Evolutionary conservation across 2,329 filamentous ascomycete species (phyloP).

Genomic region (Mycocentrospora acerina): DNA sequence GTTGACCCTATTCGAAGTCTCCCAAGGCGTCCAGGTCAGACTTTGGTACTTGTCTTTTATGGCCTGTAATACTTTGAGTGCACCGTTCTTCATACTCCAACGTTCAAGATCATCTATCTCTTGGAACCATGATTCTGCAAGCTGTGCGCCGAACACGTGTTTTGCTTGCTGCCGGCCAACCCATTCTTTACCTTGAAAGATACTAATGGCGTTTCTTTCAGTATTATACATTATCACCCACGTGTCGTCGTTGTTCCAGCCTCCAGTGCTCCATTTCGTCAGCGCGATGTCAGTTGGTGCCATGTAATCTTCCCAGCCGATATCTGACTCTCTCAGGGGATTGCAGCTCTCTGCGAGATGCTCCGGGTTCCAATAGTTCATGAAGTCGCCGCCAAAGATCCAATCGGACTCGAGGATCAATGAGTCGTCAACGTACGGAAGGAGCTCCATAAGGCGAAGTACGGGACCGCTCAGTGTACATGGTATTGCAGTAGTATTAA

Average conservation of each 20-base stretch:
- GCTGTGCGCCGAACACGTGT: background rate
- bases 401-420: slow-evolving; percentile 7
- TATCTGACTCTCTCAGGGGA: slow-evolving; percentile 1
- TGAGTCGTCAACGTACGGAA: slow-evolving; percentile 13
- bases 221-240: slow-evolving; percentile 15
- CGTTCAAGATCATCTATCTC: background rate
- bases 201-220: slow-evolving; percentile 8
- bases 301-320: slow-evolving; percentile 9
- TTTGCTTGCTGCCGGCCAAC: background rate
- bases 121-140: slow-evolving; percentile 6
- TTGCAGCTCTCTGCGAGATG: slow-evolving; percentile 6
- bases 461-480: slow-evolving; percentile 10
- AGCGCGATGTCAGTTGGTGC: slow-evolving; percentile 6
- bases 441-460: slow-evolving; percentile 14
- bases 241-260: slow-evolving; percentile 12
- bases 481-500: slow-evolving; percentile 11
- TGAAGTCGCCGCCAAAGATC: slow-evolving; percentile 13
- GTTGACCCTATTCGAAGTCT: slow-evolving; percentile 9
- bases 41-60: slow-evolving; percentile 10
- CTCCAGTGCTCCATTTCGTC: slow-evolving; percentile 12
- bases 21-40: slow-evolving; percentile 14
- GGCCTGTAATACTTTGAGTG: slow-evolving; percentile 8
- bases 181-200: slow-evolving; percentile 11
- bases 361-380: slow-evolving; percentile 9
- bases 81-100: background rate